Conservation (phyloP, 2,329 filamentous ascomycete species). For the Escovopsis sp. region DNA sequence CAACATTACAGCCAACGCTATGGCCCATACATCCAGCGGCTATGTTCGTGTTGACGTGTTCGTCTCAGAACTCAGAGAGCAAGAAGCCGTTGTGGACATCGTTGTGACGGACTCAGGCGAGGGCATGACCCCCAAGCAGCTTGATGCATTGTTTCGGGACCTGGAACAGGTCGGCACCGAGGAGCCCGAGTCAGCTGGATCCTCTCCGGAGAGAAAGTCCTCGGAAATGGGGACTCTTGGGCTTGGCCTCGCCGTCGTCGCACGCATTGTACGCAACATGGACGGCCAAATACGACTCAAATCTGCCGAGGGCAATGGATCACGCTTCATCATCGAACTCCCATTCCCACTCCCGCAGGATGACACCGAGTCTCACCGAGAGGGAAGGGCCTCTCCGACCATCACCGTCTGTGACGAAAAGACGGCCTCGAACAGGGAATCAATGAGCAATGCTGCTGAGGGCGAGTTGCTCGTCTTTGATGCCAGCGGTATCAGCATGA, state of each 20-base stretch:
- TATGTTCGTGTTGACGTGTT: slow-evolving; percentile 57
- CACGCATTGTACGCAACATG: slow-evolving; percentile 77
- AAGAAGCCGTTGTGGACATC: slow-evolving; percentile 54
- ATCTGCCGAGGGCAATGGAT: slow-evolving; percentile 69
- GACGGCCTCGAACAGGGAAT: slow-evolving; percentile 9
- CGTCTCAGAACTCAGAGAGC: slow-evolving; percentile 35
- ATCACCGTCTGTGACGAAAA: slow-evolving; percentile 5
- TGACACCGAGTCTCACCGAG: slow-evolving; percentile 11
- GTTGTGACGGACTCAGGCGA: slow-evolving; percentile 59
- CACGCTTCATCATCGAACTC: slow-evolving; percentile 65
- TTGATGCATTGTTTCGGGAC: slow-evolving; percentile 42
- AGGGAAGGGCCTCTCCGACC: slow-evolving; percentile 1
- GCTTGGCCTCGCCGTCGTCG: slow-evolving; percentile 76
- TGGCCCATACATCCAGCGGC: slow-evolving; percentile 59
- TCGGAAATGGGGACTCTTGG: slow-evolving; percentile 42
- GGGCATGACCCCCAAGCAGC: slow-evolving; percentile 49
- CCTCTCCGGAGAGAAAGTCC: slow-evolving; percentile 11
- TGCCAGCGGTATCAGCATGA: slow-evolving; percentile 14
- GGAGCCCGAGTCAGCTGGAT: slow-evolving; percentile 14
- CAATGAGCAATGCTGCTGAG: slow-evolving; percentile 17
- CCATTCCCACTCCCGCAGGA: slow-evolving; percentile 50
- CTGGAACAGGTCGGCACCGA: slow-evolving; percentile 42
- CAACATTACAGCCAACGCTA: slow-evolving; percentile 72
- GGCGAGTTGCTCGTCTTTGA: slow-evolving; percentile 50
- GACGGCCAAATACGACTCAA: slow-evolving; percentile 73